A percentile compares a stretch with the other conserved stretches of the same genome.
Evolutionary conservation across 1,139 yeast genomes (phyloP).

Genomic region (Taiozyma sp.): DNA sequence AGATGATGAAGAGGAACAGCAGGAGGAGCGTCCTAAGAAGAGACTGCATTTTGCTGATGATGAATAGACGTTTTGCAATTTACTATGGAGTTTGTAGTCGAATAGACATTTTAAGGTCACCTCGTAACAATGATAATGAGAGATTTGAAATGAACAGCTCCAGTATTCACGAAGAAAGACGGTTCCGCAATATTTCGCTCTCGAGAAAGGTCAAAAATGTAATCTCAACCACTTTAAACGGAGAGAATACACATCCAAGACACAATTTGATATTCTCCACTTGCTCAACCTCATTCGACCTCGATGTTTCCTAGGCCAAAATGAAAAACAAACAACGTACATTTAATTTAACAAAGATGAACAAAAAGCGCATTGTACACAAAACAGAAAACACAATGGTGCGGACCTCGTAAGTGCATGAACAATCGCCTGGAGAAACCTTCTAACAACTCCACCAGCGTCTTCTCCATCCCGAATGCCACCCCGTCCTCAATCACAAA

Average conservation of each 20-base stretch:
- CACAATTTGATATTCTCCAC: no score
- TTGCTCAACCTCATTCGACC: no score
- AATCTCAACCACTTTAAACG: no score
- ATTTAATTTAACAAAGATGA: neutral
- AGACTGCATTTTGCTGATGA: slow-evolving; percentile 14
- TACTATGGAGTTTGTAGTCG: neutral
- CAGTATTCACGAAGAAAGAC: no score
- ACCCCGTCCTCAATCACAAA: slow-evolving; percentile 47
- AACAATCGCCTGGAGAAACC: neutral
- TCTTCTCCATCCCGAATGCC: slow-evolving; percentile 40
- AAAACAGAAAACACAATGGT: neutral
- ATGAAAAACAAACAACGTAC: neutral
- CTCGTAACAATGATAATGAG: no score
- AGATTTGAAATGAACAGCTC: no score
- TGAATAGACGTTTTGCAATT: neutral
- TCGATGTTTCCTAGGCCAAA: neutral
- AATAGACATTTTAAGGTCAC: no score
- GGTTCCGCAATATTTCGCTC: no score
- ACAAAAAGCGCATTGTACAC: neutral
- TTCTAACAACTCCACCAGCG: slow-evolving; percentile 24
- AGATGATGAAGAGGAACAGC: slow-evolving; percentile 3
- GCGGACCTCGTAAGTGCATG: neutral
- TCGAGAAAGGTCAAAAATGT: no score
- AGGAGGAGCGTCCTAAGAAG: slow-evolving; percentile 8
- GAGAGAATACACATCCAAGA: no score